Evolutionary conservation across 2,329 filamentous ascomycete genomes (phyloP).

Genomic region (Colletotrichum tropicale): DNA sequence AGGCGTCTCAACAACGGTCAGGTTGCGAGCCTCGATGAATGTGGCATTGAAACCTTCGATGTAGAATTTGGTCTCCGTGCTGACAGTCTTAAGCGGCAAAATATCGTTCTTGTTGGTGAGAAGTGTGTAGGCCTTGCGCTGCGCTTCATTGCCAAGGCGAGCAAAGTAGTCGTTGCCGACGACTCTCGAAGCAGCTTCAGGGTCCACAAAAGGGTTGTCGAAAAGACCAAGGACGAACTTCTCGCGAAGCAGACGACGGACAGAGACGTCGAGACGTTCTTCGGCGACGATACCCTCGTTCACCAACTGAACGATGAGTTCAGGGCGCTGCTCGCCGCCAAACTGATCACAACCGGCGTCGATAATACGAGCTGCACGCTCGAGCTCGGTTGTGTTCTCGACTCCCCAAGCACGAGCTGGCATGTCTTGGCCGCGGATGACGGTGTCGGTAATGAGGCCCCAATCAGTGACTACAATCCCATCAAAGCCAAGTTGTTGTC

Average conservation of each 20-base stretch:
- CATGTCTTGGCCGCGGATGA: slow-evolving; percentile 47
- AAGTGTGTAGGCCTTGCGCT: slow-evolving; percentile 30
- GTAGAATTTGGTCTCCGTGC: slow-evolving; percentile 23
- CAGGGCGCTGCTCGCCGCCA: slow-evolving; percentile 52
- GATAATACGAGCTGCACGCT: slow-evolving; percentile 47
- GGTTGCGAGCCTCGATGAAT: slow-evolving; percentile 22
- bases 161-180: slow-evolving; percentile 50
- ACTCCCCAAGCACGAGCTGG: slow-evolving; percentile 55
- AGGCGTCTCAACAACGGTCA: slow-evolving; percentile 38
- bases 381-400: slow-evolving; percentile 45
- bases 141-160: slow-evolving; percentile 23
- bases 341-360: slow-evolving; percentile 58
- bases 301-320: slow-evolving; percentile 53
- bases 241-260: slow-evolving; percentile 49
- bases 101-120: slow-evolving; percentile 27
- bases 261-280: slow-evolving; percentile 47
- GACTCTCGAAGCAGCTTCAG: slow-evolving; percentile 39
- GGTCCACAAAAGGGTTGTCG: slow-evolving; percentile 54
- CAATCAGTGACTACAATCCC: slow-evolving; percentile 59
- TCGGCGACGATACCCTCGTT: slow-evolving; percentile 43
- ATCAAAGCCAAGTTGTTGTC: slow-evolving; percentile 50
- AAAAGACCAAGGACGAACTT: slow-evolving; percentile 58
- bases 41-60: slow-evolving; percentile 18
- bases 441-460: slow-evolving; percentile 53
- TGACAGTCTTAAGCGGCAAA: slow-evolving; percentile 23